Conservation (phyloP, 371 early-diverging fungal species). For the Mucor piriformis region DNA sequence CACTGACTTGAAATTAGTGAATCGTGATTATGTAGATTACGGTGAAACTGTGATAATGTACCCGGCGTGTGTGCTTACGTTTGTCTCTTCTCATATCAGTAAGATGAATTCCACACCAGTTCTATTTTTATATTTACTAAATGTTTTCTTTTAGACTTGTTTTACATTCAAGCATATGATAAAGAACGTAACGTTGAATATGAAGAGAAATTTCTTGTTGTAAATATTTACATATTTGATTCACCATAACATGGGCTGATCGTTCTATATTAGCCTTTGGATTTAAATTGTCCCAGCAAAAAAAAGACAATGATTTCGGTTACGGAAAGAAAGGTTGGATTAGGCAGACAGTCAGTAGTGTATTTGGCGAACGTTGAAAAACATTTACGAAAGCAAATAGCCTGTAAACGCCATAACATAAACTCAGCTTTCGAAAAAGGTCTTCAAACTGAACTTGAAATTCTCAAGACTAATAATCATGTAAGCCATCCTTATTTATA, state of each 20-base stretch:
- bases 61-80: constrained; percentile 10
- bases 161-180: background rate
- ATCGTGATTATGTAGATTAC: constrained; percentile 2
- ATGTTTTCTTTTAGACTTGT: background rate
- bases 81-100: constrained; percentile 18
- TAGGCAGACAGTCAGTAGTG: constrained; percentile 5
- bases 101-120: background rate
- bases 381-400: background rate
- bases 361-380: background rate
- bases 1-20: background rate
- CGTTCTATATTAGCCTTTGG: background rate
- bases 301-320: background rate
- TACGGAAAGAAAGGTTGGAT: background rate
- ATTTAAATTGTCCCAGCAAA: background rate
- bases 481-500: background rate
- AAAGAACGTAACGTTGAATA: background rate
- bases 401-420: background rate
- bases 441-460: background rate
- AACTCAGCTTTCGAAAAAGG: background rate
- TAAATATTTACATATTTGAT: background rate
- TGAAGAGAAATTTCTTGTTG: background rate
- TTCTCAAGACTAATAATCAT: constrained; percentile 17
- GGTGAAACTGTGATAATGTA: constrained; percentile 12
- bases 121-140: background rate
- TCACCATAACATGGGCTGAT: background rate